Base-by-base conservation (phyloP, 148 eudicot genomes). In the Rheum nobile region DNA sequence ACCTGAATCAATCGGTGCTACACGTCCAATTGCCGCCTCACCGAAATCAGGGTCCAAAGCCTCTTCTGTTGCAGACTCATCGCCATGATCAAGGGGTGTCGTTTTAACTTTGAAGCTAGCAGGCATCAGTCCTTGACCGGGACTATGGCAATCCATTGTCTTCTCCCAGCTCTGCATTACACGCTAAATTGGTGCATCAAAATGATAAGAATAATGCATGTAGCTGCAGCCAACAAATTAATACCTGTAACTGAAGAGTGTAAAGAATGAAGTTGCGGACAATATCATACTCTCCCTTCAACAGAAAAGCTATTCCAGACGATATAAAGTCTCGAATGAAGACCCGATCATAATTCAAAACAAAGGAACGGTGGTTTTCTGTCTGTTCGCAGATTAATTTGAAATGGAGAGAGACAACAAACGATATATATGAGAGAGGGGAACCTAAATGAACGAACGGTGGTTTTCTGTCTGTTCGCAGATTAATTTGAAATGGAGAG, bases 1-100 rank as follows among this genome's bases (percentile, higher is more conserved):
- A 85, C 88, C 88, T 68, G 88, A 83, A 78, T 85, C 88, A 71
- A 85, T 84, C n/a, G 88, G 88, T 68, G 86, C 88, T 32, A 85
- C 88, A 70, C 88, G 88, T 11, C 88, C 88, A 75, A 85, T 85
- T 2, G 88, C 88, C 34, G 88, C 88, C 83, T 85, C 88, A 61
- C 88, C 86, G 71, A 85, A 85, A 75, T 85, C 88, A 61, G 88
- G 88, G 77, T 85, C 88, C 78, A 85, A 75, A 44, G 82, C 78
- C 74, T 85, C 88, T 82, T 81, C 86, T 37, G 77, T 81, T 67
- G 81, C 81, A 75, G 81, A 71, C 61, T 79, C 86, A 71, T 85
- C n/a, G n/a, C n/a, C 85, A 61, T 77, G 83, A 29, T 85, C 88
- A 57, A 83, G 42, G 52, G 84, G 79, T 39, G 77, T 82, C 7